Evolutionary conservation across 495 filamentous ascomycete species (phyloP).

Genomic region (Tuber aestivum): DNA sequence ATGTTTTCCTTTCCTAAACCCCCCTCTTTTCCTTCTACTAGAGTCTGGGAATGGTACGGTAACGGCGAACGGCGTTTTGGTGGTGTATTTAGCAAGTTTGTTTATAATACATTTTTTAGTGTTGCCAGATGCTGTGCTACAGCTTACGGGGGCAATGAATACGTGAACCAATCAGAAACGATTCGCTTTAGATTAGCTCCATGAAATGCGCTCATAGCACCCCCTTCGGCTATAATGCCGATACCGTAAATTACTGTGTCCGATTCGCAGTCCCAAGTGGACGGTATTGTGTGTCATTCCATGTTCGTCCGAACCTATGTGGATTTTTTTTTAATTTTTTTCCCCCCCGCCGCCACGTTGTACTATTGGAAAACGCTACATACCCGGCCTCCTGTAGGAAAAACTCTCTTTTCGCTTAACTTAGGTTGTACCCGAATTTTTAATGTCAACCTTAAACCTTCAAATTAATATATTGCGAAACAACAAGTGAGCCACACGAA

Average conservation of each 20-base stretch:
- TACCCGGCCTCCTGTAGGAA: not conserved
- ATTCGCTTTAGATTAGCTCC: not conserved
- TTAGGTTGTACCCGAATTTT: too few species aligned
- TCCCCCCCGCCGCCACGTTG: too few species aligned
- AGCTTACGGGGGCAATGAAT: not conserved
- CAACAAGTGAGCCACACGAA: not conserved
- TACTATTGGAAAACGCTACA: not conserved
- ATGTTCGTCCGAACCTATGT: not conserved
- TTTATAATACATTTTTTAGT: not conserved
- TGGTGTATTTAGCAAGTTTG: not conserved
- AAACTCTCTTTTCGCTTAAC: not conserved
- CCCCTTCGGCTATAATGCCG: not conserved
- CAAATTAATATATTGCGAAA: not conserved
- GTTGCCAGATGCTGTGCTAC: not conserved
- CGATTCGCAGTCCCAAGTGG: not conserved
- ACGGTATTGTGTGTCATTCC: not conserved
- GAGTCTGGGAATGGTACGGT: not conserved
- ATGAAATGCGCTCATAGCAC: not conserved
- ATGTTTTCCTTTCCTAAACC: slow-evolving; percentile 17
- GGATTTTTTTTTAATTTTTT: too few species aligned
- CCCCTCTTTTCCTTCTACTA: not conserved
- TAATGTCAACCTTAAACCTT: not conserved
- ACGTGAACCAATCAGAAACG: too few species aligned
- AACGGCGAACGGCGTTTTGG: not conserved
- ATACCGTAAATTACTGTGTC: not conserved